Evolutionary conservation across 345 rosid genomes (phyloP).

Genomic region (Eucalyptus cloeziana): DNA sequence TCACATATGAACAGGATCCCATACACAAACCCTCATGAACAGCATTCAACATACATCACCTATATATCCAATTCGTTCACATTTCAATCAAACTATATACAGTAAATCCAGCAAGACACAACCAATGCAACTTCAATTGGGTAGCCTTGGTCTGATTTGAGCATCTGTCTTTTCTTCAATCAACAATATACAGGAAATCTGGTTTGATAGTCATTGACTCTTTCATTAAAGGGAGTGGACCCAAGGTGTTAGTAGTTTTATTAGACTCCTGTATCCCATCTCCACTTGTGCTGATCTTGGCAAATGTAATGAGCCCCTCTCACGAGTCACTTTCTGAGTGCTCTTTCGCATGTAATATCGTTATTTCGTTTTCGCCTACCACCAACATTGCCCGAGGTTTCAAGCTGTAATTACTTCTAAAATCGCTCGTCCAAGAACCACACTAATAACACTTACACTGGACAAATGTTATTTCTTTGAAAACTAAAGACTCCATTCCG

Average conservation of each 20-base stretch:
- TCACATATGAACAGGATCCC: background rate
- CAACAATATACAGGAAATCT: no score
- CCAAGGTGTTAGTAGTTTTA: background rate
- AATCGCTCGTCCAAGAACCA: no score
- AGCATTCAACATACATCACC: background rate
- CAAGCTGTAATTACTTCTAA: no score
- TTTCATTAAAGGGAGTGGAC: background rate
- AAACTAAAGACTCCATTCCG: no score
- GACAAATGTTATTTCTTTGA: no score
- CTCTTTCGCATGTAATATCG: background rate
- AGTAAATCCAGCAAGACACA: background rate
- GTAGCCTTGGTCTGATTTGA: no score
- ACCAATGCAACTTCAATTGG: background rate
- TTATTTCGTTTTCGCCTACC: background rate
- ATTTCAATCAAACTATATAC: no score
- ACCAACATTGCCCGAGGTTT: no score
- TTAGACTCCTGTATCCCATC: background rate
- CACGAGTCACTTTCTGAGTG: background rate
- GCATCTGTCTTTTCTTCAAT: no score
- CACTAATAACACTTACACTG: no score
- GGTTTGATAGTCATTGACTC: background rate
- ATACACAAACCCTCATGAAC: background rate
- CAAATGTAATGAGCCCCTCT: background rate
- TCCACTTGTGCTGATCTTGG: background rate
- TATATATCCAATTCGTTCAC: background rate